A percentile compares a stretch with the other conserved stretches of the same genome.
Conservation (phyloP, 345 rosid species). For the Xanthoceras sorbifolium region DNA sequence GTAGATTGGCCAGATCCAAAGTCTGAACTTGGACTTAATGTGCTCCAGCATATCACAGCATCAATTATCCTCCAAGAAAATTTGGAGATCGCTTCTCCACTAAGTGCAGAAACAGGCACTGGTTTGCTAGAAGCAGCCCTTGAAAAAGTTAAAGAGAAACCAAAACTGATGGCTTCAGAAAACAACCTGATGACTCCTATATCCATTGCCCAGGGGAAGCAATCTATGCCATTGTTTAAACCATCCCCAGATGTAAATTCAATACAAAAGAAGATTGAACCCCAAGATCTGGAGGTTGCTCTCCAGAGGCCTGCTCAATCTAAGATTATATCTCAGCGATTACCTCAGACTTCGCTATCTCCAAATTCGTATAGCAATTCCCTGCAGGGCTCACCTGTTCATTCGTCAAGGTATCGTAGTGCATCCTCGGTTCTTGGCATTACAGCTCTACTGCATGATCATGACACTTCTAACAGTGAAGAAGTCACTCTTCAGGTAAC, state of each 20-base stretch:
- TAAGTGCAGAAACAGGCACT: constrained; percentile 37
- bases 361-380: constrained; percentile 43
- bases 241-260: constrained; percentile 41
- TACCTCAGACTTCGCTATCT: constrained; percentile 42
- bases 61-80: constrained; percentile 48
- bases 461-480: constrained; percentile 45
- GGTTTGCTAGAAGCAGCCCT: constrained; percentile 37
- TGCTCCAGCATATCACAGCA: constrained; percentile 54
- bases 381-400: constrained; percentile 48
- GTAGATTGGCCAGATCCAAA: constrained; percentile 63
- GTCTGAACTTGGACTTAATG: constrained; percentile 47
- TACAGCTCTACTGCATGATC: constrained; percentile 77
- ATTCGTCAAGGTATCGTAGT: constrained; percentile 54
- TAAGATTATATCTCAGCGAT: constrained; percentile 58
- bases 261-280: constrained; percentile 37
- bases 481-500: constrained; percentile 37
- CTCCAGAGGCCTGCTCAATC: constrained; percentile 53
- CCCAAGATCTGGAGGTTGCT: constrained; percentile 50
- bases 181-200: constrained; percentile 27
- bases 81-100: constrained; percentile 42
- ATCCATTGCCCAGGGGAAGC: constrained; percentile 34
- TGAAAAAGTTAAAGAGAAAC: constrained; percentile 43
- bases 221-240: constrained; percentile 21
- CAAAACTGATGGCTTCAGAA: constrained; percentile 36
- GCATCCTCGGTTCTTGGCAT: constrained; percentile 65